Base-by-base conservation (phyloP, 768 basidiomycete genomes). In the Boletus fagicola region DNA sequence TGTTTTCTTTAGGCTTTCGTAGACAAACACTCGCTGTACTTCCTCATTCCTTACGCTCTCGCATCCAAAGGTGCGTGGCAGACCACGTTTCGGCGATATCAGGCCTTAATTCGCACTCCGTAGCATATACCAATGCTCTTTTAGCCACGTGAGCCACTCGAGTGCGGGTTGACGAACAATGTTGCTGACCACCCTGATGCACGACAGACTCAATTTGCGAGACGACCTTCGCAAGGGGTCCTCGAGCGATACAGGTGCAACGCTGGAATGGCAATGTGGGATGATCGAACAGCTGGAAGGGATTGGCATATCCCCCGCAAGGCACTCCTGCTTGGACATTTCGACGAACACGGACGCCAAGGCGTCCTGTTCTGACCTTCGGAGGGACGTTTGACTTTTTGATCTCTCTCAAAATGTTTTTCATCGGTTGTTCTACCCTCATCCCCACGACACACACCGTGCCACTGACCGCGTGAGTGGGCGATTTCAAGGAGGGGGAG, bases 111-210 rank as follows among this genome's bases (percentile, higher is more conserved):
- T 9, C 8, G 16, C 15, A 44, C 9, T 16, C 20, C 16, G 28
- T 31, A 57, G 56, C 46, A 11, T 57, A 57, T 28, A 48, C 38
- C 39, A 43, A 57, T 15, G n/a, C 31, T 2, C 30, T 53, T 28
- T 53, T 57, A 16, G 50, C 45, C 9, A 57, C 50, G 50, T 53
- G 45, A 47, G 56, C 26, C 16, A 11, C 9, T 20, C 31, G 5
- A 8, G 20, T 39, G 2, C 16, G 4, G n/a, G 24, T 49, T 15
- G 38, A 50, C 22, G 36, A n/a, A 18, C 7, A 15, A 24, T 5
- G 35, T 5, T 31, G 18, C 50, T 51, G 28, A 51, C 50, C 3
- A 24, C 12, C 12, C 4, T 9, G 28, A 30, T n/a, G 38, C 9
- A 6, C 26, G n/a, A 15, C 18, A 51, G 50, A n/a, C 39, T 57